Conservation (phyloP, 2,329 filamentous ascomycete species). For the Apiospora phragmitis region DNA sequence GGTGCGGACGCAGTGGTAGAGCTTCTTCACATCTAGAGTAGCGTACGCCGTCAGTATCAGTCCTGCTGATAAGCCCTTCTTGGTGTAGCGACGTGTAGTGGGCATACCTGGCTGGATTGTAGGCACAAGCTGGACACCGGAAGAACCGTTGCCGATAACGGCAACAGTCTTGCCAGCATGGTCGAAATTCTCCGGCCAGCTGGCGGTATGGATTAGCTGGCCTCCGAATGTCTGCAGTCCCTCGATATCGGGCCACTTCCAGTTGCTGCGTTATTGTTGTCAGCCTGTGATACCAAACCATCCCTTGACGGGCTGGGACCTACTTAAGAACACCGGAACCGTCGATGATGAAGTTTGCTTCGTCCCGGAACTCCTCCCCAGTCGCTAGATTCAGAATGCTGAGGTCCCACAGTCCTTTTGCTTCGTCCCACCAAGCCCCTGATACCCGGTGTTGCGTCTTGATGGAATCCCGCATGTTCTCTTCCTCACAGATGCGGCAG, state of each 20-base stretch:
- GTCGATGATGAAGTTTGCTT: conserved; percentile 50
- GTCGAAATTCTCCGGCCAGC: conserved; percentile 52
- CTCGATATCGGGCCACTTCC: conserved; percentile 52
- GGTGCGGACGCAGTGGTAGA: conserved; percentile 43
- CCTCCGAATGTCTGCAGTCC: conserved; percentile 48
- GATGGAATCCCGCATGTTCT: conserved; percentile 44
- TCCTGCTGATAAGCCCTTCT: not conserved
- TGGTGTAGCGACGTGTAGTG: not conserved
- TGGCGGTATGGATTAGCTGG: conserved; percentile 52
- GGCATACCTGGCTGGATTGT: conserved; percentile 45
- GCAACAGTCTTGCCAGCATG: conserved; percentile 51
- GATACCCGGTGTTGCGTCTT: conserved; percentile 44
- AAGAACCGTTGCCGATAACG: conserved; percentile 58
- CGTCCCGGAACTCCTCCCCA: conserved; percentile 41
- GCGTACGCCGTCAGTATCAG: not conserved
- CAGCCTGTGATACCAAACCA: conserved; percentile 1
- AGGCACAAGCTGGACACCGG: conserved; percentile 54
- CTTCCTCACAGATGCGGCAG: conserved; percentile 46
- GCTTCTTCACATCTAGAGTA: conserved; percentile 35
- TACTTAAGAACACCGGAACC: conserved; percentile 55
- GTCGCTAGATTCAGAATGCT: conserved; percentile 39
- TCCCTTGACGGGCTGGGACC: not conserved
- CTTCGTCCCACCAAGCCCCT: conserved; percentile 46
- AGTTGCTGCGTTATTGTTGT: conserved; percentile 40
- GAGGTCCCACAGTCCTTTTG: conserved; percentile 42